These are phyloP conservation scores for Podospora tetraspora DNA, from an alignment of 495 filamentous ascomycete species.

Conservation along the genomic window DNA sequence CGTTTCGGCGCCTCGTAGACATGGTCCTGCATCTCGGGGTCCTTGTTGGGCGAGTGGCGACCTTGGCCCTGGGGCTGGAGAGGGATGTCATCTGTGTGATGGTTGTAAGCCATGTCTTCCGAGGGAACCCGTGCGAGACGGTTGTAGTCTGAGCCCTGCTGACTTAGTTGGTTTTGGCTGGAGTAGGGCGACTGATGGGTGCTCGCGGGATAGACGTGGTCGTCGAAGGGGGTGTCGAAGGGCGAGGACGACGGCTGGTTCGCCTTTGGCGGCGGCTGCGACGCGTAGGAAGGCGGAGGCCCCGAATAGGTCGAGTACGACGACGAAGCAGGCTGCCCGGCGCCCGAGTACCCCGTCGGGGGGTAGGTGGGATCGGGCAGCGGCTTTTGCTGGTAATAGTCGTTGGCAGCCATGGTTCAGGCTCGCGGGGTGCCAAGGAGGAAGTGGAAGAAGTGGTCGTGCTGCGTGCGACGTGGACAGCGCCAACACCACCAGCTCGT, in stretches of 20 bases:
- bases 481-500: not conserved
- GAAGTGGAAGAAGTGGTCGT: slow-evolving; percentile 1
- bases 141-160: slow-evolving; percentile 54
- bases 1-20: slow-evolving; percentile 41
- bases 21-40: slow-evolving; percentile 45
- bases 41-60: slow-evolving; percentile 25
- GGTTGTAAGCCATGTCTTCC: slow-evolving; percentile 38
- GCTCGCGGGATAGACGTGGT: slow-evolving; percentile 55
- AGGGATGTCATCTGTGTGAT: slow-evolving; percentile 60
- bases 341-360: slow-evolving; percentile 22
- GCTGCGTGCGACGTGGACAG: slow-evolving; percentile 1
- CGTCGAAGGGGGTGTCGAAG: slow-evolving; percentile 56
- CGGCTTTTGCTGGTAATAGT: slow-evolving; percentile 63
- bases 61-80: slow-evolving; percentile 46
- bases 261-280: slow-evolving; percentile 22
- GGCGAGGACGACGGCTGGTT: slow-evolving; percentile 38
- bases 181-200: slow-evolving; percentile 30
- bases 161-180: slow-evolving; percentile 42
- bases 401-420: slow-evolving; percentile 72
- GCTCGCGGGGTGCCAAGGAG: not conserved
- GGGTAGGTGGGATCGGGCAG: slow-evolving; percentile 30
- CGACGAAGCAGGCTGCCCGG: slow-evolving; percentile 39
- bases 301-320: slow-evolving; percentile 18
- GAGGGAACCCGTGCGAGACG: slow-evolving; percentile 38
- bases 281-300: slow-evolving; percentile 30